Base-by-base conservation (phyloP, 805 yeast genomes). In the Yamadazyma laniorum region DNA sequence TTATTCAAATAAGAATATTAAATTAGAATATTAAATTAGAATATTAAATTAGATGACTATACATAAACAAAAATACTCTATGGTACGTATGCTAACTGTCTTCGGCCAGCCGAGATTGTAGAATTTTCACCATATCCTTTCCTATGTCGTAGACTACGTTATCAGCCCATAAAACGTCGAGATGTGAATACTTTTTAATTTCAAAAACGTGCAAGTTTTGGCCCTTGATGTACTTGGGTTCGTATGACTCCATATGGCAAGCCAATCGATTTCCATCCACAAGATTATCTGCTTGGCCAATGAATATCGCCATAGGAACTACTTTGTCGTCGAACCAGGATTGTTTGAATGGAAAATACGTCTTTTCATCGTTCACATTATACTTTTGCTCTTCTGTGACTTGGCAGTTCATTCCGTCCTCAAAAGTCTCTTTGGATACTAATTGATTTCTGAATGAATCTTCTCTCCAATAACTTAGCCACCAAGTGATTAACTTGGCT, bases 81-180 rank as follows among this genome's bases (percentile, higher is more conserved):
- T n/a, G n/a, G n/a, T n/a, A n/a, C n/a, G n/a, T n/a, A n/a, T n/a
- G n/a, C n/a, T n/a, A 26, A 26, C 7, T 31, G 13, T 23, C 22
- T 6, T 9, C 9, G 23, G 23, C 23, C 23, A 7, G 23, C 23
- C 23, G 23, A 21, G 6, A 7, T 21, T 21, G 23, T 21, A 36
- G 29, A 4, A 33, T 25, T 13, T 17, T 25, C 3, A 34, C 21
- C 32, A 45, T 22, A 5, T 39, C 36, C 34, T 58, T 60, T 1
- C 95, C 96, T 15, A 91, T 75, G 30, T 70, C 72, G 3, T 77
- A 79, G 18, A 77, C 68, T 1, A 81, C 80, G 53, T 86, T 90
- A 51, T 75, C 79, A 0, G 97, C 91, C 99, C 99, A 91, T 11
- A 90, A 66, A 1, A 89, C 95, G 60, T 91, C 99, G 36, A 91